Evolutionary conservation across 371 early-diverging fungal species (phyloP).

Genomic region (Phascolomyces articulosus): DNA sequence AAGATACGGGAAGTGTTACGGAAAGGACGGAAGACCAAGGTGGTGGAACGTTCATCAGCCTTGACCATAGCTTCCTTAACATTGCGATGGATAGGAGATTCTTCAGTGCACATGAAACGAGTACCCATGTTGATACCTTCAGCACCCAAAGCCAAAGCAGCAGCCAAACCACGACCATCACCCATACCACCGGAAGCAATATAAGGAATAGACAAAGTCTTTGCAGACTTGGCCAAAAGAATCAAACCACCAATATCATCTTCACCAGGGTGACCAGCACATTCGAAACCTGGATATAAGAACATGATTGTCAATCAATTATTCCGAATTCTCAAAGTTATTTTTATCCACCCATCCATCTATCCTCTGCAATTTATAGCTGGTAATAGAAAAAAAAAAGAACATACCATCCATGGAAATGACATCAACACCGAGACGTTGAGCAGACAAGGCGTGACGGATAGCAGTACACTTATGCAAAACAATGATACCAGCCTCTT

Average conservation of each 20-base stretch:
- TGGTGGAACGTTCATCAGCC: slow-evolving; percentile 69
- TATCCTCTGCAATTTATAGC: no score
- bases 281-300: slow-evolving; percentile 59
- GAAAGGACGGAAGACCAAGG: slow-evolving; percentile 77
- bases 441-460: slow-evolving; percentile 73
- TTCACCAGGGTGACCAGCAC: slow-evolving; percentile 88
- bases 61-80: slow-evolving; percentile 78
- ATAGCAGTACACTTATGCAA: slow-evolving; percentile 83
- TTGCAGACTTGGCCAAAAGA: slow-evolving; percentile 75
- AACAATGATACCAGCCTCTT: slow-evolving; percentile 71
- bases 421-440: slow-evolving; percentile 64
- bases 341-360: no score
- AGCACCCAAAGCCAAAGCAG: slow-evolving; percentile 76
- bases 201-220: slow-evolving; percentile 64
- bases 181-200: slow-evolving; percentile 85
- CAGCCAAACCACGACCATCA: slow-evolving; percentile 72
- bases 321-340: no score
- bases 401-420: slow-evolving; percentile 70
- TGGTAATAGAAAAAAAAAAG: no score
- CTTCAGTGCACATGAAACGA: slow-evolving; percentile 81
- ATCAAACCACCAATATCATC: slow-evolving; percentile 78
- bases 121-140: slow-evolving; percentile 81
- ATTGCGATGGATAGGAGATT: slow-evolving; percentile 73
- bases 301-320: no score
- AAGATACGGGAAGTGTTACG: slow-evolving; percentile 82